Evolutionary conservation across 2,329 filamentous ascomycete genomes (phyloP).

Genomic region (Trichothecium roseum): DNA sequence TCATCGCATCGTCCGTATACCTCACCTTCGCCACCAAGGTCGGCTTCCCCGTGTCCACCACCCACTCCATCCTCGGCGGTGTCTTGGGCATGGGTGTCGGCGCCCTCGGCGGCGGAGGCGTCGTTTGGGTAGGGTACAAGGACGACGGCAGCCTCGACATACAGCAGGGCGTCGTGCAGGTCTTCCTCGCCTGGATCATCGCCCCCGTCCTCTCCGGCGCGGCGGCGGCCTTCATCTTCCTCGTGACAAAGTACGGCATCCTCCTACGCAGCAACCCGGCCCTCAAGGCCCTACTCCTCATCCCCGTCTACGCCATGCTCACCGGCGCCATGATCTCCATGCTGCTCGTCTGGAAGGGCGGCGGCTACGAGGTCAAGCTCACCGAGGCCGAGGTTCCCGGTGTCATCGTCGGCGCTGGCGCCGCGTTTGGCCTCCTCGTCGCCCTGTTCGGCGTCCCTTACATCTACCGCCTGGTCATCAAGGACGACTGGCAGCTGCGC

Average conservation of each 20-base stretch:
- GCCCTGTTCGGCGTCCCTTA: constrained; percentile 47
- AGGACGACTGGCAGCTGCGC: constrained; percentile 50
- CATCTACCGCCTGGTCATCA: constrained; percentile 41
- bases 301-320: constrained; percentile 47
- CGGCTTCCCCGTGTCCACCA: constrained; percentile 51
- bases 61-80: constrained; percentile 49
- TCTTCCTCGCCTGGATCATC: constrained; percentile 52
- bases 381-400: constrained; percentile 37
- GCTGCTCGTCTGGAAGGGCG: constrained; percentile 49
- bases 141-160: constrained; percentile 18
- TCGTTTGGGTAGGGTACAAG: constrained; percentile 41
- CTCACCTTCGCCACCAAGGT: constrained; percentile 44
- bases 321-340: constrained; percentile 45
- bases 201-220: constrained; percentile 43
- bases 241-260: constrained; percentile 45
- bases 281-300: constrained; percentile 37
- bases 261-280: constrained; percentile 43
- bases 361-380: constrained; percentile 33
- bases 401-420: constrained; percentile 42
- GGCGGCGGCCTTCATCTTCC: constrained; percentile 45
- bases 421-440: constrained; percentile 37
- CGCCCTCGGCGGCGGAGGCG: constrained; percentile 35
- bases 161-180: constrained; percentile 10
- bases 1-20: constrained; percentile 41
- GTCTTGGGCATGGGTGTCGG: constrained; percentile 51